A percentile compares a stretch with the other conserved stretches of the same genome.
These are phyloP conservation scores for Linanthus parryae DNA, from an alignment of 148 eudicot genomes.

Conservation along the genomic window DNA sequence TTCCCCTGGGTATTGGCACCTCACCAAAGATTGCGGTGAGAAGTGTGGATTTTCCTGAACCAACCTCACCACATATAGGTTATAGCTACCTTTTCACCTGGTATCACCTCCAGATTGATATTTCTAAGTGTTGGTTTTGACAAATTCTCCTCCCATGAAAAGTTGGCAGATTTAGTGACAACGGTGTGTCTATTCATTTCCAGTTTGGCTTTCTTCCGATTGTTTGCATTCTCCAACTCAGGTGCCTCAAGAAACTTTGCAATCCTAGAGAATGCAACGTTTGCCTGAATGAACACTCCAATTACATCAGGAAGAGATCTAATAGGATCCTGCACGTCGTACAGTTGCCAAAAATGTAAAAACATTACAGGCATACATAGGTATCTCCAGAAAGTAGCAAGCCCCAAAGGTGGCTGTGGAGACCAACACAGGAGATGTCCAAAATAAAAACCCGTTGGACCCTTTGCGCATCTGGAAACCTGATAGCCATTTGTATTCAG, in stretches of 20 bases:
- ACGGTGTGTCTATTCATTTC: slow-evolving; percentile 15
- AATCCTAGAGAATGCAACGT: slow-evolving; percentile 60
- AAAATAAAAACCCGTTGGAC: slow-evolving; percentile 53
- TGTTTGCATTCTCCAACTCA: slow-evolving; percentile 49
- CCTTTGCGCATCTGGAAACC: slow-evolving; percentile 52
- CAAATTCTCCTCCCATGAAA: slow-evolving; percentile 59
- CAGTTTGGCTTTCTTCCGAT: slow-evolving; percentile 19
- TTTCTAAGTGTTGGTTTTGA: slow-evolving; percentile 41
- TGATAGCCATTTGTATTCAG: slow-evolving; percentile 46
- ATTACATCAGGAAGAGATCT: slow-evolving; percentile 72
- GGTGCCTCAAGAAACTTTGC: slow-evolving; percentile 65
- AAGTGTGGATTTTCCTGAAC: slow-evolving; percentile 45
- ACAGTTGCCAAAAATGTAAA: slow-evolving; percentile 79
- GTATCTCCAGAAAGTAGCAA: slow-evolving; percentile 57
- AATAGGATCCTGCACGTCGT: slow-evolving; percentile 76
- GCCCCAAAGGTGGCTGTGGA: slow-evolving; percentile 72
- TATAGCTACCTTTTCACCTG: slow-evolving; percentile 59
- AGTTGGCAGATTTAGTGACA: slow-evolving; percentile 42
- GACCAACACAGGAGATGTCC: slow-evolving; percentile 70
- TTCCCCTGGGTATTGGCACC: slow-evolving; percentile 32
- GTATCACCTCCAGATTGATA: slow-evolving; percentile 44
- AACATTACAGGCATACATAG: slow-evolving; percentile 65
- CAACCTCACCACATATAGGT: slow-evolving; percentile 68
- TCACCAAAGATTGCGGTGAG: slow-evolving; percentile 42
- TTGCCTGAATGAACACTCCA: slow-evolving; percentile 65